Evolutionary conservation across 805 yeast species (phyloP), one percentile per base, ranked within the genome.

Genomic region (Yamadazyma laniorum): DNA sequence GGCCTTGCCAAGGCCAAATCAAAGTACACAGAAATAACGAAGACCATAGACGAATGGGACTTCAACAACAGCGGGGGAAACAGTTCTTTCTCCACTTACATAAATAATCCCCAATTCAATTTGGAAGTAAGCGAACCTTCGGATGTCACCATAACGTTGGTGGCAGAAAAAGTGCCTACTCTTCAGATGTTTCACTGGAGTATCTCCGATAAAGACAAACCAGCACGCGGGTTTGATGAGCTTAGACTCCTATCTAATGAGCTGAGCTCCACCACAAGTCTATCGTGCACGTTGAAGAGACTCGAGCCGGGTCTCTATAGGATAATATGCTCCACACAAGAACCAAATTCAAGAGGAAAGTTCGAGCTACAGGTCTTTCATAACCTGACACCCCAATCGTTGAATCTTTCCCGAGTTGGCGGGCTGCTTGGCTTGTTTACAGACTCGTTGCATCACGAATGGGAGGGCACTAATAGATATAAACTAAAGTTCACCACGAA

Each of bases 21-120:
- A n/a, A 43, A 45, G 18, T 56, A 53, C 34, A 35, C 54, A 3
- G 34, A 49, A 17, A 32, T 41, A 1, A 38, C 48, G 2, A 50
- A 55, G 3, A 41, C 56, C 2, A 36, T 52, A 1, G 81, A 69
- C 14, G 50, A 51, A 18, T 82, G 86, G 86, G 55, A 56, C 8
- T 47, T 56, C 1, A 55, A 52, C 3, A 56, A 54, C 12, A 55
- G 70, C 31, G 86, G 85, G 2, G 87, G 88, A 0, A 74, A 67
- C 47, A 75, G 79, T 77, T 42, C 71, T 0, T 41, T 61, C 17
- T 60, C 71, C 5, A 55, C 72, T 0, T 82, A 67, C 47, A 50
- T 73, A 15, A 50, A 61, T 7, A 82, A 82, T 44, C 87, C 87
- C 0, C 85, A 79, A 45, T 79, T 63, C 34, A 51, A 45, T 6